These are phyloP conservation scores for Phyllostachys edulis DNA, from an alignment of 176 grass and related monocot genomes.

Conservation along the genomic window DNA sequence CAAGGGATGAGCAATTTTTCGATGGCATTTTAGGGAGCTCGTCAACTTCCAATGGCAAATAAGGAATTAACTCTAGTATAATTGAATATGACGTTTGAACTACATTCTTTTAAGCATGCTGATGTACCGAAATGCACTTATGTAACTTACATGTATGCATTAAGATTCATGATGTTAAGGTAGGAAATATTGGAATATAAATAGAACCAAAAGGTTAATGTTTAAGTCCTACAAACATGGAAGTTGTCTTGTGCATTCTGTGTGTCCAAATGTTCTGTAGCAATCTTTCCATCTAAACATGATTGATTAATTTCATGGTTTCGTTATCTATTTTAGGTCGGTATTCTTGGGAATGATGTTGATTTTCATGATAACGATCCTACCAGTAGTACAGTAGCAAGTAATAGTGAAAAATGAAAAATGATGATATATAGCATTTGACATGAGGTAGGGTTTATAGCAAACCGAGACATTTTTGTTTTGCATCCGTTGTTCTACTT, in stretches of 20 bases:
- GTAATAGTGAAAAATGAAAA: conserved; percentile 65
- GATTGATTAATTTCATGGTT: conserved; percentile 5
- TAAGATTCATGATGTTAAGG: neutral
- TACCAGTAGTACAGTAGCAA: conserved; percentile 42
- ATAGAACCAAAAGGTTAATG: too few relatives aligned
- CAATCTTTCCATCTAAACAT: conserved; percentile 6
- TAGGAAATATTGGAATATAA: too few relatives aligned
- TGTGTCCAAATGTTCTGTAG: neutral
- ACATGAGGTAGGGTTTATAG: conserved; percentile 71
- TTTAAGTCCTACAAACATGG: neutral
- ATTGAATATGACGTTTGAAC: conserved; percentile 20
- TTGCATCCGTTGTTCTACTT: neutral
- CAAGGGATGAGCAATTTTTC: too few relatives aligned
- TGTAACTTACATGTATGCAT: neutral
- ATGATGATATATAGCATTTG: conserved; percentile 98
- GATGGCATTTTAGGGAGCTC: too few relatives aligned
- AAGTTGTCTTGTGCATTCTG: conserved; percentile 1
- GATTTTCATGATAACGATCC: conserved; percentile 67
- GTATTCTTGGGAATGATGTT: conserved; percentile 94
- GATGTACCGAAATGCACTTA: neutral
- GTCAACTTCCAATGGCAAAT: too few relatives aligned
- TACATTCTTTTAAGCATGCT: conserved; percentile 14
- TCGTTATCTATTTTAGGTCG: conserved; percentile 60
- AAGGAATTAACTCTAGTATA: too few relatives aligned
- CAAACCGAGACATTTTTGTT: neutral